Evolutionary conservation across 176 grass and related monocot genomes (phyloP), one percentile per base, ranked within the genome.

Genomic region (Guadua angustifolia): DNA sequence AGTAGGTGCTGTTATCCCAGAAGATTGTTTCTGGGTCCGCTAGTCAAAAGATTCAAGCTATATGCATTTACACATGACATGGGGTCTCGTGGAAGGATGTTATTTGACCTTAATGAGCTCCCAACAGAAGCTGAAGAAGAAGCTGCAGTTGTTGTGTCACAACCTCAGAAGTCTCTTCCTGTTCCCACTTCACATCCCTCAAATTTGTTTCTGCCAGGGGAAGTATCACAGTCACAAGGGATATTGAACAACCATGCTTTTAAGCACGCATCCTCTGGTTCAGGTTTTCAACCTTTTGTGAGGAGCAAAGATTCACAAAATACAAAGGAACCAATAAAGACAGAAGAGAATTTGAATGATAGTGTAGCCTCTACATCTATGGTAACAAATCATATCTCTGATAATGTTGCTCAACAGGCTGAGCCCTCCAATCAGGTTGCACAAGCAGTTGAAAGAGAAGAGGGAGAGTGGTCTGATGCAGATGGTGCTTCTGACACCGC

Each of bases 61-160:
- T 99, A 99, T 99, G 93, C 91, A 90, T 96, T 87, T 94, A 99
- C 88, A 92, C 83, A 94, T 94, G 97, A 88, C 88, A 99, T 99
- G 97, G 97, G 81, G 18, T 92, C 87, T 89, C 93, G 87, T 82
- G 93, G 88, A 92, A 99, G 40, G 83, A 94, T 95, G 80, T 77
- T 99, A 79, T 99, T 99, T 88, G 97, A 99, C 77, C 97, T 99
- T 81, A 99, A 99, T 61, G 86, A 99, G 86, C 93, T 96, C 81
- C 97, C 97, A 64, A 74, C 83, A 66, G 97, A 94, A 89, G 91
- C 84, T 74, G 89, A 91, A 61, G 86, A 76, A 74, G 85, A 88
- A 75, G n/a, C 75, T 81, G 75, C 72, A 8, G 61, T 87, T 65
- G 29, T 86, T 9, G 21, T 93, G 45, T 92, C 89, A 51, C 91